Percentiles rank a stretch among this genome's conserved stretches.
Conservation (phyloP, 805 yeast species). For the Metschnikowia drakensbergensis region DNA sequence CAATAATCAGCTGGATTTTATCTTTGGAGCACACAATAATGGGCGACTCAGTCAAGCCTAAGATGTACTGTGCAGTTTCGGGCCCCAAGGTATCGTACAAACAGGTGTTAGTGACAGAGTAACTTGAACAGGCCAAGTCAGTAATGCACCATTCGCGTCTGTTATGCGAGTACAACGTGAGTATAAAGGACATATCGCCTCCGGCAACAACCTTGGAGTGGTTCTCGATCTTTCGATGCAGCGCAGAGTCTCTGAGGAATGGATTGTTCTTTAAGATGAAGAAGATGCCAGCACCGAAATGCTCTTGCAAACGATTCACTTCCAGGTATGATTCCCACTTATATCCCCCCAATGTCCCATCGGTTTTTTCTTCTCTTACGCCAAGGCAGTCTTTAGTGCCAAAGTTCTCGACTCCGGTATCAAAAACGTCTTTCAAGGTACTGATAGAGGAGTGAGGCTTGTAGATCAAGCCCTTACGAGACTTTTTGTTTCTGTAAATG, state of each 20-base stretch:
- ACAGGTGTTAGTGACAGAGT: conserved; percentile 35
- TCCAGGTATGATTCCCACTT: conserved; percentile 11
- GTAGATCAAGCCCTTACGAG: conserved; percentile 10
- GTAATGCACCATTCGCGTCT: conserved; percentile 36
- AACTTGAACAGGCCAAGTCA: conserved; percentile 33
- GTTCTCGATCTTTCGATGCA: conserved; percentile 24
- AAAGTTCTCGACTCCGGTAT: conserved; percentile 6
- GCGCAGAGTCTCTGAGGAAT: conserved; percentile 23
- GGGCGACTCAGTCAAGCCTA: conserved; percentile 27
- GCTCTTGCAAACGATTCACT: conserved; percentile 4
- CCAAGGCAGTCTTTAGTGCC: conserved; percentile 11
- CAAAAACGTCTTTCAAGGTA: conserved; percentile 13
- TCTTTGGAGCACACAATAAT: conserved; percentile 39
- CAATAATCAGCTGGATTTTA: conserved; percentile 47
- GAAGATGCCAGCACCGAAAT: conserved; percentile 17
- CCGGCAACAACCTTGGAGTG: conserved; percentile 9
- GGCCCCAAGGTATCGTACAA: conserved; percentile 41
- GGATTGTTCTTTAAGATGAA: conserved; percentile 27
- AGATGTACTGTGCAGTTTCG: conserved; percentile 31
- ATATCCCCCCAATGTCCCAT: conserved; percentile 13
- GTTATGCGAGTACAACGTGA: conserved; percentile 33
- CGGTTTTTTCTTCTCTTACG: conserved; percentile 3
- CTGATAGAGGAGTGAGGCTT: conserved; percentile 14
- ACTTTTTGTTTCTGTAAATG: conserved; percentile 13
- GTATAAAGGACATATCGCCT: conserved; percentile 29